phyloP scores from a whole-genome alignment of 2,329 filamentous ascomycete genomes.

The Cladosporium sphaerospermum region DNA sequence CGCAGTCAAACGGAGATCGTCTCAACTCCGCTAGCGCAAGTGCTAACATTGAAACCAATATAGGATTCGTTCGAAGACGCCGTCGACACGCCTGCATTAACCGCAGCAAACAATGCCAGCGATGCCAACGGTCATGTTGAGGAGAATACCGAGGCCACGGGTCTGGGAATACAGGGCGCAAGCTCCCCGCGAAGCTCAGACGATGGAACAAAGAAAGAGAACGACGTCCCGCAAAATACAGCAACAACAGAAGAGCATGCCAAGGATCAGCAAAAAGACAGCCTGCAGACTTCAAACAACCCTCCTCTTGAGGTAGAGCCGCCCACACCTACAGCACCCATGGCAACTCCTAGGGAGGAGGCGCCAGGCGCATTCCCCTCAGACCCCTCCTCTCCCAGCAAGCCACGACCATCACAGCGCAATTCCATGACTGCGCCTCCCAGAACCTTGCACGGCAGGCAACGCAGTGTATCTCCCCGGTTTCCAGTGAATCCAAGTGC shows the following conservation, averaged over 20 bases:
- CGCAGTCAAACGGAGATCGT: no score
- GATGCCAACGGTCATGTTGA: conserved; percentile 23
- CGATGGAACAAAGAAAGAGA: conserved; percentile 12
- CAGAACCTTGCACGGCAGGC: conserved; percentile 4
- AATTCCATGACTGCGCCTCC: conserved; percentile 5
- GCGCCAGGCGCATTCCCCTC: conserved; percentile 4
- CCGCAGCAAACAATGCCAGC: conserved; percentile 14
- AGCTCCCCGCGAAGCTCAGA: conserved; percentile 34
- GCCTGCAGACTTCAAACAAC: neutral
- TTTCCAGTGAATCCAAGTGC: conserved; percentile 18
- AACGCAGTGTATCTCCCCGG: conserved; percentile 6
- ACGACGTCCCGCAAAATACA: neutral
- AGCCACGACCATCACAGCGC: neutral
- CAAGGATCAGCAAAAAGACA: neutral
- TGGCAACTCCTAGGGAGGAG: neutral
- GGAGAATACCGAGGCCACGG: conserved; percentile 18
- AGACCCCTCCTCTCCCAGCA: conserved; percentile 1
- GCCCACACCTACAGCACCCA: neutral
- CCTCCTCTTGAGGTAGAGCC: conserved; percentile 1
- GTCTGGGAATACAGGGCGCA: conserved; percentile 15
- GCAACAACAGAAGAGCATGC: neutral
- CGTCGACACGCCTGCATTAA: conserved; percentile 47
- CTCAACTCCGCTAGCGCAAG: neutral
- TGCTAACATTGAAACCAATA: neutral
- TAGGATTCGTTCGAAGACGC: conserved; percentile 78